phyloP scores from a whole-genome alignment of 2,329 filamentous ascomycete species.

The Sporothrix mexicana region DNA sequence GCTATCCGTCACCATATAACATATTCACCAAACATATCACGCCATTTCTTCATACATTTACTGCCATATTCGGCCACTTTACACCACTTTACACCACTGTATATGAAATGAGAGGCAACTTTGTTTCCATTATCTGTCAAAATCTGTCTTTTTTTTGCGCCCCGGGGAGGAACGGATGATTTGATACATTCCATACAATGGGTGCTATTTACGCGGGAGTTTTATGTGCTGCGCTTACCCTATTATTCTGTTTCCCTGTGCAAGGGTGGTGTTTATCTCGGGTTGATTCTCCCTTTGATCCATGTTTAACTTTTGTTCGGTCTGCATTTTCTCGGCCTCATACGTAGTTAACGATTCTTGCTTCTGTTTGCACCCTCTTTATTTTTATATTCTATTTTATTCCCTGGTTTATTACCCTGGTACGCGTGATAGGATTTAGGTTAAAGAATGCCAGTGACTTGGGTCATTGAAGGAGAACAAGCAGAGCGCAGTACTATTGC shows the following conservation, averaged over 20 bases:
- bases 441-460: not conserved
- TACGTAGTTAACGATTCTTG: slow-evolving; percentile 7
- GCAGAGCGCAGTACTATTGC: not conserved
- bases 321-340: not conserved
- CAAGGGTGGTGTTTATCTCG: not conserved
- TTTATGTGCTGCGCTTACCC: not conserved
- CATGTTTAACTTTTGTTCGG: not conserved
- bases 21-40: not conserved
- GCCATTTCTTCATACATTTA: not conserved
- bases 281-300: not conserved
- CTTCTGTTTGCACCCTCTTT: not conserved
- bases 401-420: slow-evolving; percentile 1
- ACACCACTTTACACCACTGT: not conserved
- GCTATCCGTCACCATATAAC: not conserved
- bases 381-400: not conserved
- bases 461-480: not conserved
- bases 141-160: too few relatives aligned
- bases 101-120: not conserved
- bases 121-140: too few relatives aligned
- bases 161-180: not conserved
- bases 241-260: not conserved
- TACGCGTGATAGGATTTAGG: slow-evolving; percentile 12
- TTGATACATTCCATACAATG: not conserved
- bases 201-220: not conserved
- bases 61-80: too few relatives aligned